Evolutionary conservation across 1,284 basidiomycete species (phyloP), one percentile per base, ranked within the genome.

Genomic region (Ceratobasidium papillatum): DNA sequence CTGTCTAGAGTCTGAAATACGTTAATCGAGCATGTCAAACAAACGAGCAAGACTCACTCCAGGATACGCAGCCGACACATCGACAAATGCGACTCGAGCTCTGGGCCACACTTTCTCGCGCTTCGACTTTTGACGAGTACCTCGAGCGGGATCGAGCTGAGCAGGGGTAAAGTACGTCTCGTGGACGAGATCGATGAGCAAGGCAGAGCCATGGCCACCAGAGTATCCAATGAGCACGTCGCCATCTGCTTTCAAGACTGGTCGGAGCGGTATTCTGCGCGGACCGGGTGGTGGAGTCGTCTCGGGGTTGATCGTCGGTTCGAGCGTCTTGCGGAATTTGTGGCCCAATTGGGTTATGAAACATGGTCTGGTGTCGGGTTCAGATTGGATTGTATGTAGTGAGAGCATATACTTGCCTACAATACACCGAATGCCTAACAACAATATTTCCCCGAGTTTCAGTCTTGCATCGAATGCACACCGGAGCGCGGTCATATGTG

Each of bases 401-500:
- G 19, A 30, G 11, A 25, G 27, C 45, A 38, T 69, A 71, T 80
- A 47, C 88, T 79, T 80, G 92, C 92, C 89, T 93, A 91, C 92
- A 94, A 80, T 94, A 94, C 19, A 92, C 90, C 30, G 90, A 88
- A 80, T 94, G 91, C 54, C 92, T 86, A 75, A 94, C 88, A 52
- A 93, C 88, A 47, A 94, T 83, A 69, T 89, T 91, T 41, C 91
- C 92, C 19, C 76, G 77, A 27, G 85, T n/a, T 41, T 69, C 85
- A 32, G 82, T 82, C 80, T 92, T 93, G 81, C 92, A 94, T 78
- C 89, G 90, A 22, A 92, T 85, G 78, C 92, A 94, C 22, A 81
- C 80, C 76, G 84, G 89, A 2, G 87, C 85, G 80, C 87, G 89
- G 80, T 91, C 90, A 78, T 88, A 90, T 79, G 86, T 91, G 72